Percentiles rank a stretch among this genome's conserved stretches.
phyloP scores from a whole-genome alignment of 805 yeast species.

The Nakazawaea ishiwadae region DNA sequence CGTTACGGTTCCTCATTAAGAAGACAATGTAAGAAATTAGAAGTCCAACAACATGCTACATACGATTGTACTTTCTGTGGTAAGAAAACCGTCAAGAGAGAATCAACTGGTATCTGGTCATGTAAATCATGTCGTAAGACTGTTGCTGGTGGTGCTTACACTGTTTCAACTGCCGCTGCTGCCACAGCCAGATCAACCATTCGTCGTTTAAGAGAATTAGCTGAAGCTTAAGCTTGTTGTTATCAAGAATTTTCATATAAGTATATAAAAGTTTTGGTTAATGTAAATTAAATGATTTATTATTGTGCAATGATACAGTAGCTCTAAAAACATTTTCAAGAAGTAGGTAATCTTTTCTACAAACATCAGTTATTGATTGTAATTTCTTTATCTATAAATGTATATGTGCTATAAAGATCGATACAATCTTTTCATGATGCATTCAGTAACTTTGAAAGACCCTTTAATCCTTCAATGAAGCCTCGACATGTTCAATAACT shows the following conservation, averaged over 20 bases:
- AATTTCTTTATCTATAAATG: too few species aligned
- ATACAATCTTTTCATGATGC: not conserved
- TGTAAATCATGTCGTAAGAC: conserved; percentile 94
- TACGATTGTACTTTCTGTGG: conserved; percentile 99
- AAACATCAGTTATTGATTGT: too few species aligned
- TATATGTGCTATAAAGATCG: too few species aligned
- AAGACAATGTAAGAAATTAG: conserved; percentile 99
- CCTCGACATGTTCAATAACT: conserved; percentile 6
- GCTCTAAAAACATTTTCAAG: not conserved
- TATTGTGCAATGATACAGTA: not conserved
- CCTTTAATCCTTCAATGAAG: conserved; percentile 2
- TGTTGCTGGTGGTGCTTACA: conserved; percentile 99
- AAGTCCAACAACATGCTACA: conserved; percentile 97
- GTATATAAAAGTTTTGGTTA: conserved; percentile 9
- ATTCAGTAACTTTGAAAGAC: too few species aligned
- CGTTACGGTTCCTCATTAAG: conserved; percentile 99
- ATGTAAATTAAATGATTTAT: conserved; percentile 13
- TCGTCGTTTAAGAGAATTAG: conserved; percentile 99
- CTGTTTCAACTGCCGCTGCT: conserved; percentile 99
- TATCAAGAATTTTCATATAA: conserved; percentile 8
- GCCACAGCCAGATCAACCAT: conserved; percentile 99
- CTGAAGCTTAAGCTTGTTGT: conserved; percentile 82
- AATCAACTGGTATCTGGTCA: conserved; percentile 98
- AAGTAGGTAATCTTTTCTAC: too few species aligned
- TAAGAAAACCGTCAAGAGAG: conserved; percentile 96